phyloP scores from a whole-genome alignment of 192 early-diverging fungal species.

The Backusella mclennaniae region DNA sequence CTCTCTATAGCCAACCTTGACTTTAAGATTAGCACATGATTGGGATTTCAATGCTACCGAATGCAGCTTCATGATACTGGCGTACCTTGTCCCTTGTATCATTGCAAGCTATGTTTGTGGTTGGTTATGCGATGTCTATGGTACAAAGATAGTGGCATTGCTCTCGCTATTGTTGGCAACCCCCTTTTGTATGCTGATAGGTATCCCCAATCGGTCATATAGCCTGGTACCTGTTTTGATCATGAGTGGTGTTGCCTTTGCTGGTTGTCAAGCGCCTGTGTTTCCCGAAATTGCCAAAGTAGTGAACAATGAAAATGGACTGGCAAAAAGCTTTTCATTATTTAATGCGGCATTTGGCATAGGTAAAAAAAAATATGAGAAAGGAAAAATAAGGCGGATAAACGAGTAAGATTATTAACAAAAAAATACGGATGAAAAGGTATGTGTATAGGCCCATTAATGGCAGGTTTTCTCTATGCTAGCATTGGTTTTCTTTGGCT shows the following conservation, averaged over 20 bases:
- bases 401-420: not conserved
- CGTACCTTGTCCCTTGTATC: constrained; percentile 36
- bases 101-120: constrained; percentile 40
- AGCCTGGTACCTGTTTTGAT: constrained; percentile 35
- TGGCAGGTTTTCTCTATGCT: constrained; percentile 24
- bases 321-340: constrained; percentile 41
- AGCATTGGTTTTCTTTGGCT: constrained; percentile 36
- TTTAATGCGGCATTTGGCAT: constrained; percentile 45
- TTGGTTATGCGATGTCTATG: constrained; percentile 43
- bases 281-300: constrained; percentile 43
- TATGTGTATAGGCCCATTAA: constrained; percentile 27
- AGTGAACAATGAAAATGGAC: constrained; percentile 36
- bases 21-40: constrained; percentile 30
- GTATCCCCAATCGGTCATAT: constrained; percentile 25
- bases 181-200: not conserved
- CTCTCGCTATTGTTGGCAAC: constrained; percentile 20
- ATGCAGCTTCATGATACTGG: constrained; percentile 40
- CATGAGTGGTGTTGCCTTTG: constrained; percentile 32
- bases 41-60: constrained; percentile 37
- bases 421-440: not conserved
- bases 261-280: constrained; percentile 40
- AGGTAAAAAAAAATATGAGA: constrained; percentile 9
- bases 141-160: constrained; percentile 39
- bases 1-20: constrained; percentile 36
- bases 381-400: not conserved